Evolutionary conservation across 345 rosid genomes (phyloP), one percentile per base, ranked within the genome.

Genomic region (Populus davidiana): DNA sequence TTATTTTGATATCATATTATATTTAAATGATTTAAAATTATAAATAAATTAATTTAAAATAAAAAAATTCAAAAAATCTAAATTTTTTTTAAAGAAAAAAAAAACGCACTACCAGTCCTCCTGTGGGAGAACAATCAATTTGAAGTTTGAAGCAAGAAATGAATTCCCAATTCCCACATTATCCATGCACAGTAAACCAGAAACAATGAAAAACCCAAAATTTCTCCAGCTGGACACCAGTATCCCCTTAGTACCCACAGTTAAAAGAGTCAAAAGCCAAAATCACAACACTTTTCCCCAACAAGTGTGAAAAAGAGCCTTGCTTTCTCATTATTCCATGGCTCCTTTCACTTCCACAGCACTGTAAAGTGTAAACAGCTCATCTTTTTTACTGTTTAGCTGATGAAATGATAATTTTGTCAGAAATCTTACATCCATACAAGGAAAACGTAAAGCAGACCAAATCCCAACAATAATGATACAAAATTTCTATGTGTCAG

Each of bases 401-500:
- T 50, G 14, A 50, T 9, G 65, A 9, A 20, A 54, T 8, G 41
- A 67, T 35, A 69, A 38, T 38, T 23, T 43, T 43, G 17, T 23
- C 16, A 7, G 6, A 25, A 74, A 25, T 39, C 35, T 74, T 61
- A 39, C 35, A 14, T 47, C n/a, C 59, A 69, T 13, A 18, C 59
- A 27, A 33, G 20, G 38, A 0, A 17, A 62, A 2, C 29, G 29
- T 4, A 8, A 21, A 39, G 10, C 20, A 69, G 8, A 75, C 9
- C 38, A 44, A 25, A 67, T 35, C 38, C 17, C 78, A 68, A 50
- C 35, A 75, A 50, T 36, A 54, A 14, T 52, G 18, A 36, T 5
- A 9, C 35, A 67, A 31, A 54, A 18, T 21, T 76, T 67, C 50
- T 14, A 10, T 16, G 66, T 64, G 77, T 52, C 78, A 76, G 73